These are phyloP conservation scores for Sodiomyces alkalinus DNA, from an alignment of 2,329 filamentous ascomycete genomes.

Conservation along the genomic window DNA sequence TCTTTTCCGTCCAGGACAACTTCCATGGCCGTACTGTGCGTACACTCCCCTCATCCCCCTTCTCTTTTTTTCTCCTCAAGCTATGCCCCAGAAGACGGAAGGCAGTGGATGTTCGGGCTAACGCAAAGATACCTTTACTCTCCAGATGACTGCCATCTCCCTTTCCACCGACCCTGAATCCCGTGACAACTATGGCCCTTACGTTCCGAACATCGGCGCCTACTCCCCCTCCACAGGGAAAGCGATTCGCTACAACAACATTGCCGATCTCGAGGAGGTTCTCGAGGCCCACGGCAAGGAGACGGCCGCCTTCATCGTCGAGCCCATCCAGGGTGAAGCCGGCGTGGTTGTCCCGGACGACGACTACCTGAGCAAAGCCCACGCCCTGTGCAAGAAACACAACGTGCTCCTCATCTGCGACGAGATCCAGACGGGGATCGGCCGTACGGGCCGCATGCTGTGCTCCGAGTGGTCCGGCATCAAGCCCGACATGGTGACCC, in stretches of 20 bases:
- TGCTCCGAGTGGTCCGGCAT: slow-evolving; percentile 91
- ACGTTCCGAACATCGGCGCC: slow-evolving; percentile 77
- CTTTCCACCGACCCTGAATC: slow-evolving; percentile 93
- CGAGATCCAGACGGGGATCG: slow-evolving; percentile 97
- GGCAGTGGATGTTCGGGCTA: too few species aligned
- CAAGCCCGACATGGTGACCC: slow-evolving; percentile 85
- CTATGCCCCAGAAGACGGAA: too few species aligned
- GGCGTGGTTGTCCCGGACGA: slow-evolving; percentile 91
- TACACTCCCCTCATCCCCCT: too few species aligned
- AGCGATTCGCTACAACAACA: slow-evolving; percentile 73
- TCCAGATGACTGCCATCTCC: slow-evolving; percentile 91
- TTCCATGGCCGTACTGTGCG: slow-evolving; percentile 93
- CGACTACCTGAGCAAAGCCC: slow-evolving; percentile 66
- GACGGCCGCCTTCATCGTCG: slow-evolving; percentile 83
- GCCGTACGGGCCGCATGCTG: slow-evolving; percentile 83
- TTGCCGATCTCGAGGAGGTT: slow-evolving; percentile 62
- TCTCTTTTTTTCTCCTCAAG: too few species aligned
- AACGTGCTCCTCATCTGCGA: slow-evolving; percentile 94
- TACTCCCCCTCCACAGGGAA: slow-evolving; percentile 57
- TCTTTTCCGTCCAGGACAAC: slow-evolving; percentile 79
- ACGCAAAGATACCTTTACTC: too few species aligned
- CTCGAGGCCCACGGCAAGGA: slow-evolving; percentile 70
- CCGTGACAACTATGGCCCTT: slow-evolving; percentile 91
- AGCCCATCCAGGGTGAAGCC: slow-evolving; percentile 95
- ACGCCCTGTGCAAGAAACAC: slow-evolving; percentile 82